Evolutionary conservation across 106 monocot species (phyloP).

Genomic region (Amphibolis antarctica): DNA sequence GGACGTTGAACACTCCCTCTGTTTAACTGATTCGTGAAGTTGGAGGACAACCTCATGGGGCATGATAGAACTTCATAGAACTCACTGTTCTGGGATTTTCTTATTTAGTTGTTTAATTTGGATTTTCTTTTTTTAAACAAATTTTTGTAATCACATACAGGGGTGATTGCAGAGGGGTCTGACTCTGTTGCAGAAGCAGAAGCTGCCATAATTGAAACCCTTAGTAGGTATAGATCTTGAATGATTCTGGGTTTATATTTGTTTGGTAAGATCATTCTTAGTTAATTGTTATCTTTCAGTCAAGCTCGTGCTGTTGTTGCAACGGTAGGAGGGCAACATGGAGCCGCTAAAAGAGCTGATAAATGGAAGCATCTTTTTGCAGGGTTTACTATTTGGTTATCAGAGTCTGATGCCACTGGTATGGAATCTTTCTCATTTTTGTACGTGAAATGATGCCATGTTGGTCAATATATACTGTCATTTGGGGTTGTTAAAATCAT

Average conservation of each 20-base stretch:
- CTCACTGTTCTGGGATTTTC: background rate
- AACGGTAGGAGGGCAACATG: constrained; percentile 70
- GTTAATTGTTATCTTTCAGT: constrained; percentile 13
- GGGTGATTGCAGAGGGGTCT: constrained; percentile 57
- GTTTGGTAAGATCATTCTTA: background rate
- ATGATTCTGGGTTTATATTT: background rate
- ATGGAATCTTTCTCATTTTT: constrained; percentile 7
- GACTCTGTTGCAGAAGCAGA: constrained; percentile 77
- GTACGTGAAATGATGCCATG: background rate
- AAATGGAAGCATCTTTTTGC: constrained; percentile 80
- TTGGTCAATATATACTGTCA: background rate
- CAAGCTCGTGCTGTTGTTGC: constrained; percentile 76
- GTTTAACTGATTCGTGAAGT: no score
- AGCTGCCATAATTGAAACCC: constrained; percentile 54
- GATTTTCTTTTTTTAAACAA: constrained; percentile 27
- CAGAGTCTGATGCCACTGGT: constrained; percentile 45
- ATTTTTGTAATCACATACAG: constrained; percentile 49
- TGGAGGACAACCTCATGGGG: no score
- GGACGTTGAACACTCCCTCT: no score
- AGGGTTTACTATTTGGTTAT: constrained; percentile 85
- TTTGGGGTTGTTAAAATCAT: no score
- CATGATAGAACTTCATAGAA: no score
- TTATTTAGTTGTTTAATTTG: background rate
- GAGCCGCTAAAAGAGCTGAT: constrained; percentile 64
- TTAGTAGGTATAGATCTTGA: constrained; percentile 46